phyloP scores from a whole-genome alignment of 2,329 filamentous ascomycete genomes.

The Coleophoma eucalyptorum region DNA sequence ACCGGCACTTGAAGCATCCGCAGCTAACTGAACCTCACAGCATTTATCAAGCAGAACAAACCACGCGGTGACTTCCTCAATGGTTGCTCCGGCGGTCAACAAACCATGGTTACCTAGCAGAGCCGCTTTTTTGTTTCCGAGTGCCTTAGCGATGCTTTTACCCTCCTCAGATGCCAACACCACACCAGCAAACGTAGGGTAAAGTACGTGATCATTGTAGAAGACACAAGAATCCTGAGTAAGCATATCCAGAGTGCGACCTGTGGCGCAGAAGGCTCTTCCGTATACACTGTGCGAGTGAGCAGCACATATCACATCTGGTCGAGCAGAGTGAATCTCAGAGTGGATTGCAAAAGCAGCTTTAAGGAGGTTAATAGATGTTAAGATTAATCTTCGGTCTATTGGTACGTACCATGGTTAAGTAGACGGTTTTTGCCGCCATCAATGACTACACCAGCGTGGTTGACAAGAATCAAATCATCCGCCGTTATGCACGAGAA shows the following conservation, averaged over 20 bases:
- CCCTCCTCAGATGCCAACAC: constrained; percentile 40
- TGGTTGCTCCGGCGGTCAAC: constrained; percentile 23
- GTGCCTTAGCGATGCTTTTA: constrained; percentile 32
- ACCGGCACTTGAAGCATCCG: constrained; percentile 50
- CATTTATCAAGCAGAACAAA: constrained; percentile 35
- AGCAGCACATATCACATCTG: constrained; percentile 3
- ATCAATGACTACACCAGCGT: constrained; percentile 55
- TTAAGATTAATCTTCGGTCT: not conserved
- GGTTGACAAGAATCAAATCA: constrained; percentile 61
- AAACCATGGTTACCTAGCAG: constrained; percentile 35
- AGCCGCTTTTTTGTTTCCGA: constrained; percentile 34
- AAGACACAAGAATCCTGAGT: constrained; percentile 32
- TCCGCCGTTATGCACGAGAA: constrained; percentile 32
- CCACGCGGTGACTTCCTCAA: constrained; percentile 38
- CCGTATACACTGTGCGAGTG: constrained; percentile 5
- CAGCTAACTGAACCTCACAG: constrained; percentile 32
- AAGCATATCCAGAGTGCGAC: constrained; percentile 8
- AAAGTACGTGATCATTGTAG: constrained; percentile 23
- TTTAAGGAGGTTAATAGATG: too few species aligned
- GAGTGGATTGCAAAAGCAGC: constrained; percentile 7
- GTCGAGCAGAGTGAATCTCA: constrained; percentile 3
- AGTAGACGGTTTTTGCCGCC: constrained; percentile 38
- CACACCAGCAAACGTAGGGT: constrained; percentile 40
- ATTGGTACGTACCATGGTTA: constrained; percentile 8
- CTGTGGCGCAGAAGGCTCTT: constrained; percentile 4